Base-by-base conservation (phyloP, 768 basidiomycete genomes). In the Strobilomyces confusus region DNA sequence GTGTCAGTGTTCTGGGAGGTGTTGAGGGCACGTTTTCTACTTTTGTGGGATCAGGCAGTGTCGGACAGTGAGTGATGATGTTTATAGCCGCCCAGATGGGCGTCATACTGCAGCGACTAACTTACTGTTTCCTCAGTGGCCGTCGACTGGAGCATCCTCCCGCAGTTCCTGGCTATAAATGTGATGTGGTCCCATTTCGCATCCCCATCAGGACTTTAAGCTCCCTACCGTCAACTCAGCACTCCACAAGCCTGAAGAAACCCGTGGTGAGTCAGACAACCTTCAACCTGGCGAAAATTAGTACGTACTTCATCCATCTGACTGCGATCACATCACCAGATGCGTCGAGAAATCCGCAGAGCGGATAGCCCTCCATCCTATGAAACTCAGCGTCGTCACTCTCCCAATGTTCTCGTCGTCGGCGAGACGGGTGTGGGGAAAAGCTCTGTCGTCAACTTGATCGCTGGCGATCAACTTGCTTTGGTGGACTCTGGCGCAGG, bases 401-500 rank as follows among this genome's bases (percentile, higher is more conserved):
- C 65, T 44, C 75, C 75, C 49, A 77, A 76, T 12, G 73, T 56
- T 5, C 75, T 67, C 19, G 68, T 63, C 25, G 75, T 77, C 19
- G 70, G 66, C 3, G 66, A 68, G 43, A 67, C 67, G 22, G 66
- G 67, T 6, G 62, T 42, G 1, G 66, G 71, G 19, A 77, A 77
- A 55, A 76, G 76, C 54, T 74, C 73, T 0, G 58, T 77, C 26
- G 54, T 76, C 47, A 77, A 77, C 56, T 65, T 77, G 59, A 58
- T 77, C 22, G 59, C 62, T 23, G 69, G 66, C 11, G 44, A 58
- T 3, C 26, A 57, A 9, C 43, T 61, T 2, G 74, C 74, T 11
- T 17, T 25, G 1, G 60, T 64, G 9, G 67, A 71, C n/a, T 65
- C 63, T 30, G 53, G 64, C 9, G 69, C 70, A 0, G 49, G 43